Evolutionary conservation across 306 rosid species (phyloP).

Genomic region (Sechiopsis laciniata): DNA sequence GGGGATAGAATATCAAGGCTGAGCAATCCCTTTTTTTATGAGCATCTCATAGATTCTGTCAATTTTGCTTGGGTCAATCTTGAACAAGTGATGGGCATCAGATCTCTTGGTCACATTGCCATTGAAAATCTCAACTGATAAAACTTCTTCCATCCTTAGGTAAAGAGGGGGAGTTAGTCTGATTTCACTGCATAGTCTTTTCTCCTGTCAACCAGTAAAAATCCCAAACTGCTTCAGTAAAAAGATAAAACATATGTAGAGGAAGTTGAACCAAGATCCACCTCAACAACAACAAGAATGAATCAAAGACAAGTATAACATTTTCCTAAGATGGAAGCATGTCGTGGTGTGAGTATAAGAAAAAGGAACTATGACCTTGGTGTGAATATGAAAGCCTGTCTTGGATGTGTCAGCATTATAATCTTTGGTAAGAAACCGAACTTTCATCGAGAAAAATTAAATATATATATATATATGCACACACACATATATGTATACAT

Average conservation of each 20-base stretch:
- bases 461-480: no score
- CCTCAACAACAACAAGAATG: neutral
- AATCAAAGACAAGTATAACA: neutral
- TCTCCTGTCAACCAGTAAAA: slow-evolving; percentile 51
- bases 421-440: no score
- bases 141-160: slow-evolving; percentile 68
- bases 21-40: slow-evolving; percentile 69
- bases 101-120: slow-evolving; percentile 55
- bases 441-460: no score
- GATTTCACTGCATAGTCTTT: slow-evolving; percentile 61
- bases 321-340: neutral
- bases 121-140: slow-evolving; percentile 52
- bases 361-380: no score
- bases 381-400: no score
- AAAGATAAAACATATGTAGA: neutral
- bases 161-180: slow-evolving; percentile 53
- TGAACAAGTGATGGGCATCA: slow-evolving; percentile 74
- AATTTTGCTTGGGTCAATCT: slow-evolving; percentile 55
- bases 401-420: no score
- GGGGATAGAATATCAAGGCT: slow-evolving; percentile 36
- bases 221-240: slow-evolving; percentile 18
- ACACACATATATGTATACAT: no score
- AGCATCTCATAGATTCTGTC: slow-evolving; percentile 88
- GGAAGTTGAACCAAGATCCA: neutral
- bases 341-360: neutral